Base-by-base conservation (phyloP, 2,329 filamentous ascomycete genomes). In the Cytospora chrysosperma region DNA sequence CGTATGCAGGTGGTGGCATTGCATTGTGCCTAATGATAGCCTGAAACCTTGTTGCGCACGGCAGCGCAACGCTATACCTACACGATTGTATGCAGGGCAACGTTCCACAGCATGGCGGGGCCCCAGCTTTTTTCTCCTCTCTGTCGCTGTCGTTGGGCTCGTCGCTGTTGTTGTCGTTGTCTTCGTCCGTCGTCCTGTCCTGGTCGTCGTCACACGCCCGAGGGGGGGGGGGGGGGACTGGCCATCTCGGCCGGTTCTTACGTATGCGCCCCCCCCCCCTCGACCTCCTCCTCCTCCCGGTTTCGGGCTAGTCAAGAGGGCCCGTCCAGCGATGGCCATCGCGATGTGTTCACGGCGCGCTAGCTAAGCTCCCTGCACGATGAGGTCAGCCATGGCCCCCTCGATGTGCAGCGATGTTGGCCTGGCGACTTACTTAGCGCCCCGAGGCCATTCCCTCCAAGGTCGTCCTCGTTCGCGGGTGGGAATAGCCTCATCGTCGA, bases 351-450 rank as follows among this genome's bases (percentile, higher is more conserved):
- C 50, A 43, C 58, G 26, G 57, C n/a, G 34, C 32, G 30, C 58
- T 61, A n/a, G n/a, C n/a, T n/a, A n/a, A 61, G 58, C 58, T 55
- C 51, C 50, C 58, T 61, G 58, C 58, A 61, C 58, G n/a, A 61
- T 61, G 58, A 61, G 58, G 58, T 61, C 58, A 61, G 58, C 19
- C n/a, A 2, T n/a, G n/a, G n/a, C n/a, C n/a, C n/a, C n/a, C n/a
- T n/a, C 27, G 17, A 17, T 26, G 43, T 21, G 26, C n/a, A 40
- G 52, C 51, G 47, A 21, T 3, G 30, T 34, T 50, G 57, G 28
- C 24, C 13, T 19, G 27, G n/a, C 34, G 34, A 28, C 37, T n/a
- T 32, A 2, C 9, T 27, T 59, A 27, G 51, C 58, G 49, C 12
- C 30, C 15, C 49, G 30, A 32, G 8, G 30, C 12, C 8, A 30